Evolutionary conservation across 345 rosid genomes (phyloP).

Genomic region (Salix arbutifolia): DNA sequence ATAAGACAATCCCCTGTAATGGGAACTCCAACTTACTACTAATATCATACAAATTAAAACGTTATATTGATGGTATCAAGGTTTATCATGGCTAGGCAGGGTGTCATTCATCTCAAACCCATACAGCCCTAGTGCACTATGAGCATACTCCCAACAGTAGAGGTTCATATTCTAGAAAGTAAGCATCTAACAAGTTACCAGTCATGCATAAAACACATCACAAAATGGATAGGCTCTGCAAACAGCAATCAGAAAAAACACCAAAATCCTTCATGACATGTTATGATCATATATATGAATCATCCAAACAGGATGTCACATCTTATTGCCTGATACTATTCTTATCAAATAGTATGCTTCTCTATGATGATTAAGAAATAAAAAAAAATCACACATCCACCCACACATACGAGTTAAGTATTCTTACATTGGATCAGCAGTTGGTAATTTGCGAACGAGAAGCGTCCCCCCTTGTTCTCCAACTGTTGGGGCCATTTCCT

Average conservation of each 20-base stretch:
- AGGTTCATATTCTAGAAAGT: neutral
- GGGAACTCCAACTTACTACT: neutral
- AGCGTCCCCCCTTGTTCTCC: conserved; percentile 67
- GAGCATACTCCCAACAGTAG: neutral
- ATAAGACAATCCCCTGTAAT: too few relatives aligned
- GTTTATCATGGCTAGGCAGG: neutral
- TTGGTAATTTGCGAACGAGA: conserved; percentile 79
- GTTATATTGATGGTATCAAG: neutral
- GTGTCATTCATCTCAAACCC: neutral
- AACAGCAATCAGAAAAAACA: neutral
- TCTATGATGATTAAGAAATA: neutral
- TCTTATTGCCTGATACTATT: neutral
- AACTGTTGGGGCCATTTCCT: conserved; percentile 60
- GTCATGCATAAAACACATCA: neutral
- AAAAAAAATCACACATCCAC: neutral
- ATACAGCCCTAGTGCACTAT: neutral
- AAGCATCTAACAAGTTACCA: neutral
- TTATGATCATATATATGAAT: neutral
- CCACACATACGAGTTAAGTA: conserved; percentile 5
- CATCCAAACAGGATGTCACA: neutral
- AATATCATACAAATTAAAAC: neutral
- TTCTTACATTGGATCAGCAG: conserved; percentile 54
- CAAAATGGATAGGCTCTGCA: neutral
- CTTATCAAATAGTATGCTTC: neutral
- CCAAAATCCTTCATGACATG: neutral